Evolutionary conservation across 106 monocot species (phyloP), one percentile per base, ranked within the genome.

Genomic region (Allium cepa): DNA sequence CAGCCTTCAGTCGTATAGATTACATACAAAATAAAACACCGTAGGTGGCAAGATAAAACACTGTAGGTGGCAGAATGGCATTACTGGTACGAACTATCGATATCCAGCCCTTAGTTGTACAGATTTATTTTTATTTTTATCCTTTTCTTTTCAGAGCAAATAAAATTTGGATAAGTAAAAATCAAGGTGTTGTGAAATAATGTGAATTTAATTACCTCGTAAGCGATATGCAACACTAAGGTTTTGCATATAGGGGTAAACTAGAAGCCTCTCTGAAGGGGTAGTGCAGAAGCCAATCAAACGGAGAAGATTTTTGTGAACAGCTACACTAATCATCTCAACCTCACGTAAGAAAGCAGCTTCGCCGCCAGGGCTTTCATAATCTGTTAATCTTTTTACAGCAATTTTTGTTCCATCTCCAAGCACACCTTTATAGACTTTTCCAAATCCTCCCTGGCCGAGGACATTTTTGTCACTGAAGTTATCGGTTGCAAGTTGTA

Each of bases 191-290:
- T 9, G 10, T 51, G 12, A 49, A 53, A 53, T 66, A 26, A 7
- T 11, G 69, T 58, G 14, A 56, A 4, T 17, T 47, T 18, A 26
- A 52, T 17, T 83, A 87, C 86, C 87, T 87, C 87, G 72, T 60
- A 87, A 73, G 56, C 83, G 77, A 46, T 83, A 87, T 17, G 87
- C 87, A 64, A 87, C 87, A 66, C 87, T 87, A 46, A 87, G 47
- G 52, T 87, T 87, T 68, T 83, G 87, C 87, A 87, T 87, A 74
- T 83, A 87, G 26, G 87, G 87, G 67, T 87, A 86, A 55, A 86
- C 82, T 46, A 82, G 67, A 60, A 82, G 77, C 46, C 86, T 72
- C 65, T 87, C 87, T 9, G 79, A 68, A n/a, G 73, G 77, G 47
- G 87, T 87, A 11, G 87, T 87, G 64, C 87, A 87, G 71, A 83